Conservation (phyloP, 2,329 filamentous ascomycete species). For the Epichloe festucae region DNA sequence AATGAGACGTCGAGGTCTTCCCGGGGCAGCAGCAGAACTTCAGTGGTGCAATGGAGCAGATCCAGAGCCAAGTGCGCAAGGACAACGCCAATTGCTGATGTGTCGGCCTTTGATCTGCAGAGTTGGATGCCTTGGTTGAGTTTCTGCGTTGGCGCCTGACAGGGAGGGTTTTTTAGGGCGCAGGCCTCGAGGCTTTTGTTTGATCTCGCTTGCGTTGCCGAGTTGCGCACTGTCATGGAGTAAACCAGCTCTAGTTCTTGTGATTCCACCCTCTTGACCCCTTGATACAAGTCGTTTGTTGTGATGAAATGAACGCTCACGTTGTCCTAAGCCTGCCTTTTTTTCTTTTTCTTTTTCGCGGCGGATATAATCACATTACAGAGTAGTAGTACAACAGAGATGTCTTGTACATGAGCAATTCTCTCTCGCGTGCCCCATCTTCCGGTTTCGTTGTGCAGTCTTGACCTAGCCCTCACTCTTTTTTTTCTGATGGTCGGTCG, state of each 20-base stretch:
- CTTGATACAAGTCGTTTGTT: too few species aligned
- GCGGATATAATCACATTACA: too few species aligned
- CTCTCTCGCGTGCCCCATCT: not conserved
- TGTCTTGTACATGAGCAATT: not conserved
- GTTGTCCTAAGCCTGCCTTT: too few species aligned
- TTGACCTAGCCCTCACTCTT: not conserved
- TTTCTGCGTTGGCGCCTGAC: not conserved
- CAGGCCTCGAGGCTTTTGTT: not conserved
- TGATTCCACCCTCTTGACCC: too few species aligned
- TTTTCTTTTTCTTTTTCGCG: too few species aligned
- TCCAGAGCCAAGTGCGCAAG: not conserved
- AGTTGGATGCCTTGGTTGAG: not conserved
- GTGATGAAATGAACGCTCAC: too few species aligned
- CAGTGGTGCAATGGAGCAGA: not conserved
- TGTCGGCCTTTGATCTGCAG: not conserved
- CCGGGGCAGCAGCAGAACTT: not conserved
- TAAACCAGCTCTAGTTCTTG: too few species aligned
- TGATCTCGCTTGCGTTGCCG: not conserved
- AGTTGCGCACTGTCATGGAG: not conserved
- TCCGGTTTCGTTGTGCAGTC: not conserved
- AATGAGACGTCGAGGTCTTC: not conserved
- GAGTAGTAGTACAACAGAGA: not conserved
- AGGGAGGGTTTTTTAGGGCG: not conserved
- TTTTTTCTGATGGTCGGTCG: not conserved
- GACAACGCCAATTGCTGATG: not conserved